Evolutionary conservation across 2,329 filamentous ascomycete genomes (phyloP), one percentile per base, ranked within the genome.

Genomic region (Rhynchosporium graminicola): DNA sequence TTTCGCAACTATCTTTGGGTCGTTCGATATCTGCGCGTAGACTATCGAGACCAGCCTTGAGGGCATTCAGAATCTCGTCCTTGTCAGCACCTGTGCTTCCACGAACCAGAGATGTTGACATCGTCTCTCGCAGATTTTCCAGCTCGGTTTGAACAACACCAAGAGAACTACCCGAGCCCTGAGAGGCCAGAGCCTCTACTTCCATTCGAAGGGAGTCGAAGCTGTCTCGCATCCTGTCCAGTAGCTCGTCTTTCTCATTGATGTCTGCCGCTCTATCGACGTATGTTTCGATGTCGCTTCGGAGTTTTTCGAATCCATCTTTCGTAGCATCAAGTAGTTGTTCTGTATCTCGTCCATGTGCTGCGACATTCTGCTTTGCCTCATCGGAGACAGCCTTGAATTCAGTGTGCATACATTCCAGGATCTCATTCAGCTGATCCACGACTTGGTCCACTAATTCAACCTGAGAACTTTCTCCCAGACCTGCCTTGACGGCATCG

Each of bases 301-400:
- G 87, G 6, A 98, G 83, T 68, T 85, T 88, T 68, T 96, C 92
- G 13, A 97, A 82, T 0, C 92, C 92, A 72, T 96, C 91, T 69
- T 92, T 94, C 48, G 96, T 88, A 0, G 92, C 90, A 74, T 95
- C 91, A 4, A 97, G 80, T 12, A 96, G 87, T 74, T 97, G 91
- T 74, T 97, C 92, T 0, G 92, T 94, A 73, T 95, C 91, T 62
- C 87, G 84, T 46, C 89, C 91, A 69, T 87, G 91, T 65, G 89
- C 88, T 3, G 90, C 86, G 26, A 91, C 88, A 68, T 92, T 94
- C 70, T 94, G 85, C 74, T 93, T 92, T 10, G 84, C 82, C 69
- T 87, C 85, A 33, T 87, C 82, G 0, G 85, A 86, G 2, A 86
- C 78, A 2, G 81, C 78, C 66, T 79, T 80, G 73, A 89, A 86